Evolutionary conservation across 495 filamentous ascomycete species (phyloP).

Genomic region (Sporormia fimetaria): DNA sequence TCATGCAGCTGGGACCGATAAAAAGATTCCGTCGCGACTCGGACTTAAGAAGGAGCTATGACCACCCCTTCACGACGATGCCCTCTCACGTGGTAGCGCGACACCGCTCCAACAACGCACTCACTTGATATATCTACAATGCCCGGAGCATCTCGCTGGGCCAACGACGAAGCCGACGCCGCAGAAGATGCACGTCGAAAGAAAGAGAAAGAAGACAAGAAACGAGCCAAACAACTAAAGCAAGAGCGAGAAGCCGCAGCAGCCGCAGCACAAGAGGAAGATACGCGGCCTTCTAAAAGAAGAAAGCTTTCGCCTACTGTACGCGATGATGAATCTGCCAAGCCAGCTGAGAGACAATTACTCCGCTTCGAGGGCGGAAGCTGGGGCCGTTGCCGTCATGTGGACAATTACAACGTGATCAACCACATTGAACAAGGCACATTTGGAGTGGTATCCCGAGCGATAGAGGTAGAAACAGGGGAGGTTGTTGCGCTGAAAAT

Average conservation of each 20-base stretch:
- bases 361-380: conserved; percentile 57
- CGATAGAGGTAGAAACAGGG: conserved; percentile 65
- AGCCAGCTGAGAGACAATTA: conserved; percentile 36
- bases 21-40: conserved; percentile 2
- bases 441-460: conserved; percentile 88
- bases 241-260: conserved; percentile 52
- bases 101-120: not conserved
- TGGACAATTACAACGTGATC: conserved; percentile 80
- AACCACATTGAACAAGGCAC: conserved; percentile 97
- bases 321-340: conserved; percentile 3
- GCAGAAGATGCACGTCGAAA: conserved; percentile 58
- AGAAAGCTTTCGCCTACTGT: conserved; percentile 36
- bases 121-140: not conserved
- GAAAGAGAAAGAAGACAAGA: conserved; percentile 83
- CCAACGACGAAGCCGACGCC: conserved; percentile 64
- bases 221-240: conserved; percentile 72
- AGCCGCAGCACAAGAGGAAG: conserved; percentile 26
- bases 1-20: too few relatives aligned
- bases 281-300: conserved; percentile 43
- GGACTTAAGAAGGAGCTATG: conserved; percentile 19
- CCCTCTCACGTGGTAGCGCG: conserved; percentile 3
- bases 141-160: conserved; percentile 64
- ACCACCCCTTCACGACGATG: conserved; percentile 14
- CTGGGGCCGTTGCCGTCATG: conserved; percentile 68
- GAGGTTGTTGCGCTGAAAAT: conserved; percentile 88